phyloP scores from a whole-genome alignment of 1,139 yeast genomes.

The Pneumocystis canis region DNA sequence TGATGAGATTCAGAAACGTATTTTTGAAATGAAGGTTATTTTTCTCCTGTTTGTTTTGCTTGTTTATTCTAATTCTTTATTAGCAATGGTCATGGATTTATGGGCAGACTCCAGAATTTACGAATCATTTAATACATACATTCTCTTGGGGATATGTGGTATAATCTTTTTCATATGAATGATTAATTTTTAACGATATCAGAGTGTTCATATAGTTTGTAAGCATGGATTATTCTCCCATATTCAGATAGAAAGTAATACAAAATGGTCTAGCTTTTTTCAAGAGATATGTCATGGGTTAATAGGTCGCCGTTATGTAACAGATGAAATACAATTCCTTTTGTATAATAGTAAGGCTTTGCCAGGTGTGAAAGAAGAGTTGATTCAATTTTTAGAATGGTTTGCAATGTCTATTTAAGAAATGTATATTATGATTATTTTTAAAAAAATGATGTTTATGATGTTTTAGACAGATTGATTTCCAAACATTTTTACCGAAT shows the following conservation, averaged over 20 bases:
- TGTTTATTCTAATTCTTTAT: slow-evolving; percentile 18
- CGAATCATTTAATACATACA: slow-evolving; percentile 24
- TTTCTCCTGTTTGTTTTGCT: background rate
- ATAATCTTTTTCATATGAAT: background rate
- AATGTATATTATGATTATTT: background rate
- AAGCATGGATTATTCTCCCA: background rate
- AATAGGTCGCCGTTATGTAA: background rate
- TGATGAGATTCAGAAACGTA: background rate
- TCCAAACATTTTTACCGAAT: slow-evolving; percentile 42
- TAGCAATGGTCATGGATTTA: slow-evolving; percentile 55
- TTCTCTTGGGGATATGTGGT: background rate
- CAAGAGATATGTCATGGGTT: background rate
- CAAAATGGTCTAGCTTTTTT: background rate
- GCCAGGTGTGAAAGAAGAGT: background rate
- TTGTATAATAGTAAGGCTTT: background rate
- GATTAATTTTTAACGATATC: background rate
- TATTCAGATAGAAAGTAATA: background rate
- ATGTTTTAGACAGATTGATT: background rate
- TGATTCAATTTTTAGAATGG: background rate
- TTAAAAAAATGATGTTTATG: background rate
- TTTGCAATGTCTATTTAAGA: background rate
- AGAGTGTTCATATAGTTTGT: background rate
- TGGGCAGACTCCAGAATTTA: slow-evolving; percentile 57
- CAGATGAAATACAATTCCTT: background rate
- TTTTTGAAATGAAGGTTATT: slow-evolving; percentile 7